Evolutionary conservation across 106 monocot species (phyloP).

Genomic region (Allium sativum): DNA sequence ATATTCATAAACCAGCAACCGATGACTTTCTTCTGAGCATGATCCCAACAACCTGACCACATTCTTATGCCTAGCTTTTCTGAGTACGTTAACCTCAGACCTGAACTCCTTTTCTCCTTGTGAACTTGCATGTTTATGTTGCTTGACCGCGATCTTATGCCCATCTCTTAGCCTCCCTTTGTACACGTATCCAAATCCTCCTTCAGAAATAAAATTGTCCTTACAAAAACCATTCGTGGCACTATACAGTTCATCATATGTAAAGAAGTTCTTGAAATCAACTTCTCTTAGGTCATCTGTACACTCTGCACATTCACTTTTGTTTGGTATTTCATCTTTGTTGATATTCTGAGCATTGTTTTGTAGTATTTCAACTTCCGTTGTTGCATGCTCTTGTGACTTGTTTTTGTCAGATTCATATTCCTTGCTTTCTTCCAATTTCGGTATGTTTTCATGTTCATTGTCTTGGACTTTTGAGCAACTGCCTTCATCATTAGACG

Average conservation of each 20-base stretch:
- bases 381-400: not conserved
- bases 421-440: not conserved
- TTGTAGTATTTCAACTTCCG: not conserved
- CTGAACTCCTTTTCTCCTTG: conserved; percentile 36
- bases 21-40: conserved; percentile 29
- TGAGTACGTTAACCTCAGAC: conserved; percentile 28
- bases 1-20: conserved; percentile 36
- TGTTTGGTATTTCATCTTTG: not conserved
- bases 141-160: conserved; percentile 35
- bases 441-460: not conserved
- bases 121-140: conserved; percentile 28
- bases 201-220: conserved; percentile 34
- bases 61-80: conserved; percentile 26
- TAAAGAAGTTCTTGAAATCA: conserved; percentile 9
- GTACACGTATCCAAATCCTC: conserved; percentile 34
- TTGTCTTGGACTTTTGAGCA: conserved; percentile 6
- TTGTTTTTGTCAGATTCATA: not conserved
- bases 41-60: conserved; percentile 36
- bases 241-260: conserved; percentile 18
- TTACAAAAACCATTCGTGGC: conserved; percentile 31
- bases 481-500: not conserved
- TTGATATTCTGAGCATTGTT: not conserved
- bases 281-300: conserved; percentile 2
- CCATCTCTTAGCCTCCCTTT: conserved; percentile 21
- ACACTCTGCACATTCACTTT: conserved; percentile 9